A percentile compares a stretch with the other conserved stretches of the same genome.
These are phyloP conservation scores for Phytophthora niederhauseri DNA, from an alignment of 352 stramenopile species.

Conservation along the genomic window DNA sequence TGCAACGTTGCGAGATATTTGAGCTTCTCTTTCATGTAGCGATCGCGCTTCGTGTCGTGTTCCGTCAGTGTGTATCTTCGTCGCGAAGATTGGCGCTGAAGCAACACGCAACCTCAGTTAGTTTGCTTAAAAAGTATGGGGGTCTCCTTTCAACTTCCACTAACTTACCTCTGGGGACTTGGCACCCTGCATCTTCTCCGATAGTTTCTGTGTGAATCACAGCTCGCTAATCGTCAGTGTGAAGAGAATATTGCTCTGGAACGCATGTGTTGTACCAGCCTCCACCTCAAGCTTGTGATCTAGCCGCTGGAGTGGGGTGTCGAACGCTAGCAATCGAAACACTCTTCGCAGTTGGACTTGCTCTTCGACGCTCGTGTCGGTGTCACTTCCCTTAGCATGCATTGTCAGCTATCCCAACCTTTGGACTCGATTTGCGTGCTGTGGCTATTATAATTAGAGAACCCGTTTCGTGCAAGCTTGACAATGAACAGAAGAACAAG, in stretches of 20 bases:
- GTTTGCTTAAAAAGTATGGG: neutral
- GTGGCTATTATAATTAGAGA: neutral
- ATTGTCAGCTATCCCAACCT: constrained; percentile 4
- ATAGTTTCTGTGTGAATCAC: constrained; percentile 42
- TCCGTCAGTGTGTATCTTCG: constrained; percentile 38
- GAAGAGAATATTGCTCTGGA: neutral
- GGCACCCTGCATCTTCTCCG: constrained; percentile 37
- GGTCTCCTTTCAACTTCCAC: neutral
- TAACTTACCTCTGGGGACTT: constrained; percentile 33
- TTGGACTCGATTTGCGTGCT: neutral
- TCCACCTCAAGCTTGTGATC: constrained; percentile 69
- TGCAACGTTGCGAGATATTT: constrained; percentile 60
- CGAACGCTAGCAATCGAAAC: constrained; percentile 73
- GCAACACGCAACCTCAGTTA: neutral
- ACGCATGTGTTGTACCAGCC: neutral
- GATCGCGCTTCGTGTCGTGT: constrained; percentile 43
- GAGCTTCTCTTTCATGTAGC: constrained; percentile 43
- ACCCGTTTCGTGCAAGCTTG: too few species aligned
- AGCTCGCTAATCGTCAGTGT: neutral
- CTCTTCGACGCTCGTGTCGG: constrained; percentile 68
- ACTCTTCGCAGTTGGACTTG: constrained; percentile 76
- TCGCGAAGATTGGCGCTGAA: constrained; percentile 19
- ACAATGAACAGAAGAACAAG: too few species aligned
- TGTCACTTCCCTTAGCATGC: constrained; percentile 27
- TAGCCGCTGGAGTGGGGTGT: constrained; percentile 60